Evolutionary conservation across 2,329 filamentous ascomycete species (phyloP), one percentile per base, ranked within the genome.

Genomic region (Corynespora cassiicola): DNA sequence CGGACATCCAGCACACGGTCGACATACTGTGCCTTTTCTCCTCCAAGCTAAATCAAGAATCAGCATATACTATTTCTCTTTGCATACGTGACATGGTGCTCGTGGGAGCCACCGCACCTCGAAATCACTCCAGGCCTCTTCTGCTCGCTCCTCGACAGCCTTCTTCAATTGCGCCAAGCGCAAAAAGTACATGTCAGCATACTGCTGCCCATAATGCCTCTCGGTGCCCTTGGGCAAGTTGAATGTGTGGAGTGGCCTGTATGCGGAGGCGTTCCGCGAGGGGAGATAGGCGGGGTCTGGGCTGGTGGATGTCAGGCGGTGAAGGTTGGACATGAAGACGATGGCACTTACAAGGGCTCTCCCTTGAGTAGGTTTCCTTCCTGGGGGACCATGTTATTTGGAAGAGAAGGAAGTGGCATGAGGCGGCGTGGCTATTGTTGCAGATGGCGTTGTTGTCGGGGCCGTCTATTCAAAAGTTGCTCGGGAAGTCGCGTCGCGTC

Each of bases 151-250:
- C 56, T 95, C 88, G 0, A 95, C 87, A 1, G 82, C 79, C 7
- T 90, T 88, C 71, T 92, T 96, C 66, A 99, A 82, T 70, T 88
- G 87, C 23, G 89, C 84, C 16, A 99, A 79, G 9, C 94, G 87
- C 55, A 96, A 68, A 65, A 96, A 99, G 77, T 99, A 99, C 82
- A 97, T 92, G 70, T 99, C 94, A 47, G 87, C 89, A 79, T 88
- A 99, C 72, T 99, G 94, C 68, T 97, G 94, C 66, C 91, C 79
- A 68, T 97, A 99, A 37, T 90, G 86, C 46, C 78, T 76, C 22
- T 76, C 71, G 26, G 75, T 69, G 17, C 79, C 80, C 48, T 75
- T 85, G 16, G 87, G 80, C 7, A 97, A 81, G 31, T 75, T 74
- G 68, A 90, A 97, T 6, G 85, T 87, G 37, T 83, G 73, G 18